Evolutionary conservation across 2,329 filamentous ascomycete species (phyloP).

Genomic region (Ceratocystis colombiana): DNA sequence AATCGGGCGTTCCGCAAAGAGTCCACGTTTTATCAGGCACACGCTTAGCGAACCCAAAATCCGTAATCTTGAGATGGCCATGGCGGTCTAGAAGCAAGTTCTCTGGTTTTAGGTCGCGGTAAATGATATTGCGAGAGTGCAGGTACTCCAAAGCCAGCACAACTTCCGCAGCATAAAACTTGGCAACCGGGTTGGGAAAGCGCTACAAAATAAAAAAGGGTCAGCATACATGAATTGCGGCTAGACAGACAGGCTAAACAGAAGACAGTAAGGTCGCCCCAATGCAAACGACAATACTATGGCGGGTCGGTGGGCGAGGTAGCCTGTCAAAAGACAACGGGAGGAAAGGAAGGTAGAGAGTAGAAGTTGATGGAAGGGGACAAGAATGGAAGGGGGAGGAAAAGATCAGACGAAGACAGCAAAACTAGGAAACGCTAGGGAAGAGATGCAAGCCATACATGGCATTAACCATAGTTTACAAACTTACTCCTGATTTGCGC

Average conservation of each 20-base stretch:
- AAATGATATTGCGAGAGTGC: conserved; percentile 91
- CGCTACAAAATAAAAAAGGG: conserved; percentile 48
- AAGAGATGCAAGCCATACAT: conserved; percentile 2
- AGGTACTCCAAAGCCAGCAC: conserved; percentile 92
- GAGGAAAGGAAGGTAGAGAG: background rate
- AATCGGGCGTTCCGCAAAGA: conserved; percentile 92
- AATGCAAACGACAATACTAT: background rate
- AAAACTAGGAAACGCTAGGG: conserved; percentile 9
- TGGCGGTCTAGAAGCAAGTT: conserved; percentile 86
- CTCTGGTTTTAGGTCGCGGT: conserved; percentile 92
- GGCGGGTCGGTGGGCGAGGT: too few species aligned
- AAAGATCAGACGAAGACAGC: background rate
- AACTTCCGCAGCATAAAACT: conserved; percentile 97
- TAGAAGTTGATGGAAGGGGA: background rate
- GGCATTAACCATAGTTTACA: background rate
- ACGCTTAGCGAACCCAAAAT: conserved; percentile 97
- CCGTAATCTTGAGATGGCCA: conserved; percentile 91
- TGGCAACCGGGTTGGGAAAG: conserved; percentile 96
- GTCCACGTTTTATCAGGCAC: conserved; percentile 99
- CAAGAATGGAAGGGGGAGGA: background rate
- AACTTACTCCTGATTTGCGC: conserved; percentile 77
- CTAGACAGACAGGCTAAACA: background rate
- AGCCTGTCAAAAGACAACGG: too few species aligned
- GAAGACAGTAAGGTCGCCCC: background rate
- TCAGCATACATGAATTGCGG: background rate